Base-by-base conservation (phyloP, 164 flowering plant species). In the Euptelea pleiosperma region DNA sequence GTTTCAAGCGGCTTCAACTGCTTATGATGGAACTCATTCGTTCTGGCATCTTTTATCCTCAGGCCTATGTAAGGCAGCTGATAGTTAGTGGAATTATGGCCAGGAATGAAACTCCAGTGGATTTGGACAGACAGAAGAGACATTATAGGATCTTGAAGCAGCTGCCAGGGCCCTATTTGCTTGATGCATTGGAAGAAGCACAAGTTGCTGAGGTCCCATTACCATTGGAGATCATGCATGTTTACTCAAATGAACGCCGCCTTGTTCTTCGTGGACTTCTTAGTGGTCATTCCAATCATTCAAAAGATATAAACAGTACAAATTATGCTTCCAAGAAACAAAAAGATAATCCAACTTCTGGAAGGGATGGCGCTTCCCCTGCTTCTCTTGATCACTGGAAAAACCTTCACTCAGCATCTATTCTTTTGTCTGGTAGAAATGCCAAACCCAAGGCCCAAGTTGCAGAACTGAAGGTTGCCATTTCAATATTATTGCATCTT, bases 11-110 rank as follows among this genome's bases (percentile, higher is more conserved):
- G 16, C 65, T 87, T 63, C 87, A 85, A 55, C 69, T 87, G 26
- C 82, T 94, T 24, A 60, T 91, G 34, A 68, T 78, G 59, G 99
- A 91, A 63, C 88, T 94, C 16, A 77, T 81, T 43, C 77, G 77
- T 28, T 74, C 82, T 57, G 92, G 98, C 24, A 84, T 94, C 29
- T 94, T 94, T 64, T 79, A 76, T 53, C 99, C 99, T 31, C 90
- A 70, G 65, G 85, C 84, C 16, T 94, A 94, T 79, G 89, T 75
- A 24, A 84, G 99, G 76, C 96, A 94, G 82, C 74, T 94, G 35
- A 78, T 94, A 47, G 83, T 91, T 47, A 89, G 99, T 74, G 98
- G 98, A 44, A 72, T 84, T 41, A 76, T 87, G 78, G 96, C 87
- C 67, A 60, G 55, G 36, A 65, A 48, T 73, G 87, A 70, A 34